Conservation (phyloP, 306 rosid species). For the Begonia masoniana region DNA sequence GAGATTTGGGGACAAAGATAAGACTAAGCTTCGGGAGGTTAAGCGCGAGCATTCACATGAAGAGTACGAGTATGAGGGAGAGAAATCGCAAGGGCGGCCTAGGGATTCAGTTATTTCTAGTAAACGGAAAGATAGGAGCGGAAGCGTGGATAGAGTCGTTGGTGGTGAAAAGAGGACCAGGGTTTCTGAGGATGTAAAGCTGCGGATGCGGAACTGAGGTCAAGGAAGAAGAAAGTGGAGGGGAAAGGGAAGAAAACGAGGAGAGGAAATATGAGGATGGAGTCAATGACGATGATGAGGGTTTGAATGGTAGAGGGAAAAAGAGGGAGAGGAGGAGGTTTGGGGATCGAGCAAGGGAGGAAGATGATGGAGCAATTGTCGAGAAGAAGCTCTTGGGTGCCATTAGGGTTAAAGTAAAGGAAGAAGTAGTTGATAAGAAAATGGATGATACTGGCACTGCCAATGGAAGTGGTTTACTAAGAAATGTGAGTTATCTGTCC, state of each 20-base stretch:
- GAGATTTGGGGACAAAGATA: conserved; percentile 27
- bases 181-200: conserved; percentile 47
- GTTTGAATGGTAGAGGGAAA: conserved; percentile 1
- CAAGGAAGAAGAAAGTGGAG: conserved; percentile 23
- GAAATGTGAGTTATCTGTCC: conserved; percentile 35
- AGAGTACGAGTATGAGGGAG: conserved; percentile 13
- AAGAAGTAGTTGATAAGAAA: conserved; percentile 4
- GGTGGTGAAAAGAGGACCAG: conserved; percentile 49
- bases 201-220: conserved; percentile 24
- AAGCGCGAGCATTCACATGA: conserved; percentile 18
- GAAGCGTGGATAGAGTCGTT: conserved; percentile 32
- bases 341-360: conserved; percentile 13
- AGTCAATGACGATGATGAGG: conserved; percentile 12
- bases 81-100: conserved; percentile 7
- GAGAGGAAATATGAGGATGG: conserved; percentile 66
- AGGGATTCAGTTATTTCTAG: conserved; percentile 21
- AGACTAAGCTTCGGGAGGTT: conserved; percentile 21
- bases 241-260: conserved; percentile 20
- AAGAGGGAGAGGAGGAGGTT: conserved; percentile 23
- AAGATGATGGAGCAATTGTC: conserved; percentile 2
- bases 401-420: conserved; percentile 4
- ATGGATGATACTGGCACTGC: conserved; percentile 11
- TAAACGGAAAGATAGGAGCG: conserved; percentile 76
- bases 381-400: background rate
- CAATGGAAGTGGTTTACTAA: conserved; percentile 28